These are phyloP conservation scores for Phytophthora pluvialis DNA, from an alignment of 352 stramenopile genomes.

Conservation along the genomic window DNA sequence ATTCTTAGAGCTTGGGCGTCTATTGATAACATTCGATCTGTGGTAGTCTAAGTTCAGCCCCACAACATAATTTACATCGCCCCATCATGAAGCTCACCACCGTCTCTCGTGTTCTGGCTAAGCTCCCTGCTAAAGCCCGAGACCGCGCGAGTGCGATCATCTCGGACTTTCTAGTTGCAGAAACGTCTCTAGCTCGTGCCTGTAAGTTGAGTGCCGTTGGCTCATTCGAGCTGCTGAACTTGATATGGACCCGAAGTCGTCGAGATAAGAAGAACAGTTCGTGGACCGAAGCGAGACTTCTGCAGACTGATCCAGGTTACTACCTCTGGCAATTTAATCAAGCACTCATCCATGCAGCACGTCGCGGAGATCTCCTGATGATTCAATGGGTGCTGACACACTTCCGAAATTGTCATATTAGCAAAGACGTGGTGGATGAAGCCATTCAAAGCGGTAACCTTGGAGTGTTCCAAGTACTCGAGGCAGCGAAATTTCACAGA, in stretches of 20 bases:
- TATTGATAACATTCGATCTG: not conserved
- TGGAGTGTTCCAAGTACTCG: not conserved
- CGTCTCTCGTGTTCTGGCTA: not conserved
- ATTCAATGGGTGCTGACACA: constrained; percentile 10
- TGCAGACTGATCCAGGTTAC: constrained; percentile 8
- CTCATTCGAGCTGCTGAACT: constrained; percentile 1
- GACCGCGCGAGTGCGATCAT: not conserved
- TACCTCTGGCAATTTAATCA: constrained; percentile 3
- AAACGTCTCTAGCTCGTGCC: not conserved
- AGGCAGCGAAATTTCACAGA: not conserved
- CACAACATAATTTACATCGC: not conserved
- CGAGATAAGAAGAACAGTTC: not conserved
- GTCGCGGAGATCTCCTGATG: not conserved
- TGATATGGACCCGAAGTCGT: constrained; percentile 8
- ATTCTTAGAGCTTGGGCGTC: not conserved
- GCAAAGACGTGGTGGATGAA: constrained; percentile 75
- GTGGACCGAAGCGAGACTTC: not conserved
- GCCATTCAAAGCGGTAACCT: too few species aligned
- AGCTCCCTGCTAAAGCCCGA: not conserved
- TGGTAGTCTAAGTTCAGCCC: not conserved
- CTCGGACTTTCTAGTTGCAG: constrained; percentile 13
- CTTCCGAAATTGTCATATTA: constrained; percentile 55
- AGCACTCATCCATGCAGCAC: not conserved
- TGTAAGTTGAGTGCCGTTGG: constrained; percentile 8
- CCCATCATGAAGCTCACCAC: constrained; percentile 4